These are phyloP conservation scores for Porcisia deanei DNA, from an alignment of 208 protist genomes.

Conservation along the genomic window DNA sequence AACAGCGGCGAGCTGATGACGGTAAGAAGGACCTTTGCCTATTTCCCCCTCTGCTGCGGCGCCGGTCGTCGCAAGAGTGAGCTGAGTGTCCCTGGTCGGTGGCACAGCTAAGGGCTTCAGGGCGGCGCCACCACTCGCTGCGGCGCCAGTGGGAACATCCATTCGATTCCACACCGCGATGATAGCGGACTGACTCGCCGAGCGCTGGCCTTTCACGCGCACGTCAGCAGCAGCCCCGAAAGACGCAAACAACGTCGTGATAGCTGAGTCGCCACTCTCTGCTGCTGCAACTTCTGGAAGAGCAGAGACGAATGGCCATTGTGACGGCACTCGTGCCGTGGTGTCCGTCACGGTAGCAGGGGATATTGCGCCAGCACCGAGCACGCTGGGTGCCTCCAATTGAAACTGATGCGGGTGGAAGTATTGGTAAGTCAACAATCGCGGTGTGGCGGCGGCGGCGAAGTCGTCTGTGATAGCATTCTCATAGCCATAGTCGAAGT, in stretches of 20 bases:
- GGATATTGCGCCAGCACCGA: neutral
- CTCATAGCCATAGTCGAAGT: neutral
- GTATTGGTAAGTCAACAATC: too few species aligned
- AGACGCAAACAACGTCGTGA: neutral
- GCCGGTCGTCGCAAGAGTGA: neutral
- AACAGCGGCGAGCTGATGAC: neutral
- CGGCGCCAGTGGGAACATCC: conserved; percentile 2
- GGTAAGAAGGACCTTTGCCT: neutral
- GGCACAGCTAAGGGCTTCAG: neutral
- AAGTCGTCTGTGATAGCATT: neutral
- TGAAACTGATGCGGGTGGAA: conserved; percentile 1
- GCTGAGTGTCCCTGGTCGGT: neutral
- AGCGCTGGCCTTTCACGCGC: neutral
- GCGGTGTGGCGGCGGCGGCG: neutral
- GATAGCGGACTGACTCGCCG: conserved; percentile 24
- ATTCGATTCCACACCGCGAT: conserved; percentile 34
- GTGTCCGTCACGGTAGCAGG: conserved; percentile 30
- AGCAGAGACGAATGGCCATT: neutral
- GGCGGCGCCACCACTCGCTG: neutral
- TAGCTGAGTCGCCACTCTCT: neutral
- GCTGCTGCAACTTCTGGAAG: neutral
- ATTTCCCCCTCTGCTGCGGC: neutral
- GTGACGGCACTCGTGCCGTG: conserved; percentile 20
- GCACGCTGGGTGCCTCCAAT: neutral
- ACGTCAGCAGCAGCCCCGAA: neutral